Conservation (phyloP, 169 alveolate species). For the Eimeria necatrix region DNA sequence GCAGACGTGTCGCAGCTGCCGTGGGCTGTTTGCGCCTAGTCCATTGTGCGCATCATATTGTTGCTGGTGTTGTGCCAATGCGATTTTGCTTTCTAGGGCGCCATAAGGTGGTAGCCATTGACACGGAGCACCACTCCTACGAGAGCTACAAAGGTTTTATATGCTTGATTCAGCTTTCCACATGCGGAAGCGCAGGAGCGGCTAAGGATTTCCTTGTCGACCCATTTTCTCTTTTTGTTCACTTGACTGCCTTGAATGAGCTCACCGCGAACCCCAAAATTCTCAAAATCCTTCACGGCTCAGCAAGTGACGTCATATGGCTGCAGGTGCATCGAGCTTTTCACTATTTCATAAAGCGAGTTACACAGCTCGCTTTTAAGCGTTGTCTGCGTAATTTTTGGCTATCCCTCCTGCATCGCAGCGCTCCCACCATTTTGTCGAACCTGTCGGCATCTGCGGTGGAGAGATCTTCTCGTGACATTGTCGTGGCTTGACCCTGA, state of each 20-base stretch:
- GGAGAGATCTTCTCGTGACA: background rate
- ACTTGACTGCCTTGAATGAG: constrained; percentile 87
- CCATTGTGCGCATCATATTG: background rate
- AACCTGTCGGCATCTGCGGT: too few relatives aligned
- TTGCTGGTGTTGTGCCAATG: background rate
- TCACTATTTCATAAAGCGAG: background rate
- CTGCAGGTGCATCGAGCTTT: constrained; percentile 82
- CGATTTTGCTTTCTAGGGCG: constrained; percentile 69
- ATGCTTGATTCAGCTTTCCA: constrained; percentile 93
- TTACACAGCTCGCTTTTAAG: too few relatives aligned
- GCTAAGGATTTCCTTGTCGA: constrained; percentile 94
- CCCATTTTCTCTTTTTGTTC: constrained; percentile 89
- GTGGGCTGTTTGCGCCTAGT: background rate
- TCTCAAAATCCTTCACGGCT: constrained; percentile 96
- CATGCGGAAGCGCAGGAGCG: constrained; percentile 82
- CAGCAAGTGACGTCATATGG: constrained; percentile 96
- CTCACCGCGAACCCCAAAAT: constrained; percentile 93
- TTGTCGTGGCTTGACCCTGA: background rate
- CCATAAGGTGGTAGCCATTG: constrained; percentile 93
- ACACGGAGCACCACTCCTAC: constrained; percentile 94
- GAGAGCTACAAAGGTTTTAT: constrained; percentile 94
- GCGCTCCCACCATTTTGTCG: too few relatives aligned
- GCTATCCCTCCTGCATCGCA: too few relatives aligned
- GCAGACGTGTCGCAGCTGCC: background rate
- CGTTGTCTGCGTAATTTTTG: too few relatives aligned